Evolutionary conservation across 1,284 basidiomycete genomes (phyloP).

Genomic region (Neonothopanus nambi): DNA sequence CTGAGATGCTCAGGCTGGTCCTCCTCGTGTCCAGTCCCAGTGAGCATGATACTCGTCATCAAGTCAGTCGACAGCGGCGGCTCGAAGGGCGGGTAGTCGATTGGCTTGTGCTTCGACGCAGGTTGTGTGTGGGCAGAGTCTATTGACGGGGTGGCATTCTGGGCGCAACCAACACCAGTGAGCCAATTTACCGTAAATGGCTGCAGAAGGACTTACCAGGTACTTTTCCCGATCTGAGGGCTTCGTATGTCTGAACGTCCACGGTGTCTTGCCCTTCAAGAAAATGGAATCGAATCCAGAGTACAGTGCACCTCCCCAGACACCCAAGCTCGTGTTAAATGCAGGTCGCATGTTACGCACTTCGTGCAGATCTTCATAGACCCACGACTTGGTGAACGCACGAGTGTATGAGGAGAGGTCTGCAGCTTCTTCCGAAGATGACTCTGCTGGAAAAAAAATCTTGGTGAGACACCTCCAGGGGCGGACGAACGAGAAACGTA

Average conservation of each 20-base stretch:
- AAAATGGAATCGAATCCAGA: conserved; percentile 89
- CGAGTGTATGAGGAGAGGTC: conserved; percentile 83
- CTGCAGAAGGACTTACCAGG: not conserved
- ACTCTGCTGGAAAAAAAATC: conserved; percentile 9
- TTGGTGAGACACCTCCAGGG: conserved; percentile 15
- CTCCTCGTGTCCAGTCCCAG: conserved; percentile 96
- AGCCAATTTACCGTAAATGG: conserved; percentile 25
- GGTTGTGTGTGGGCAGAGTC: conserved; percentile 79
- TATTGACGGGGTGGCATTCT: conserved; percentile 30
- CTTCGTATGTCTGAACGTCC: conserved; percentile 72
- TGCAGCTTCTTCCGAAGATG: conserved; percentile 31
- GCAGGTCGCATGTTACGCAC: conserved; percentile 93
- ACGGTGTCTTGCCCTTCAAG: conserved; percentile 86
- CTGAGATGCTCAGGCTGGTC: conserved; percentile 92
- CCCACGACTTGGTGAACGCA: conserved; percentile 81
- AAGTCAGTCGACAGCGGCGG: conserved; percentile 94
- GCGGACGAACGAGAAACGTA: not conserved
- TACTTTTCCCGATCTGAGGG: conserved; percentile 15
- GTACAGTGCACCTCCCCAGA: conserved; percentile 89
- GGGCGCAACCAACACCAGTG: not conserved
- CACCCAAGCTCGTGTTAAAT: conserved; percentile 79
- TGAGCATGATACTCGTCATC: conserved; percentile 87
- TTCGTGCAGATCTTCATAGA: conserved; percentile 86
- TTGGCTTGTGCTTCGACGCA: conserved; percentile 73
- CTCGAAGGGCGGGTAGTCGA: conserved; percentile 89